Evolutionary conservation across 1,284 basidiomycete species (phyloP).

Genomic region (Ganoderma sp.): DNA sequence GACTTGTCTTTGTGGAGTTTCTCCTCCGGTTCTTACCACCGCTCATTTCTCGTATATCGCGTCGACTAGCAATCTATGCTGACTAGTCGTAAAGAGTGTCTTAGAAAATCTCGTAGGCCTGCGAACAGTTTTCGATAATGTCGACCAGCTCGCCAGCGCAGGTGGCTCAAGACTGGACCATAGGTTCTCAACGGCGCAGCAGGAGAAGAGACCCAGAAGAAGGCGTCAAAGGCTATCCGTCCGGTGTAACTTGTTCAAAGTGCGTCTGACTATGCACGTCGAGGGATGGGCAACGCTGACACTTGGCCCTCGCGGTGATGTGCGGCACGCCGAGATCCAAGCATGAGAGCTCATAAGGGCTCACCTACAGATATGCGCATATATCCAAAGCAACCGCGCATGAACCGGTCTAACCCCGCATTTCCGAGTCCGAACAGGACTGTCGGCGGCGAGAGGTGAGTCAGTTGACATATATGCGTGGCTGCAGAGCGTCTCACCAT

Average conservation of each 20-base stretch:
- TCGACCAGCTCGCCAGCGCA: background rate
- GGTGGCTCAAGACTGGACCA: background rate
- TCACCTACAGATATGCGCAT: background rate
- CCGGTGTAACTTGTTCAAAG: background rate
- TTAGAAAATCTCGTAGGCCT: background rate
- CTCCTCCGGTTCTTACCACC: no score
- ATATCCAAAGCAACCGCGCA: background rate
- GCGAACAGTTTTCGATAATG: background rate
- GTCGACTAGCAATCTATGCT: background rate
- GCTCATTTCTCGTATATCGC: no score
- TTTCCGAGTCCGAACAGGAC: background rate
- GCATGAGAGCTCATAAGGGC: background rate
- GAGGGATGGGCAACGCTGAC: background rate
- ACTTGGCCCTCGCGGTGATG: background rate
- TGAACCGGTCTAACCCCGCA: no score
- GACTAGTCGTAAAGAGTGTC: background rate
- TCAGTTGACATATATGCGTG: background rate
- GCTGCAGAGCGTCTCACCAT: background rate
- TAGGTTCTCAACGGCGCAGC: background rate
- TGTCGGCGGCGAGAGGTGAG: background rate
- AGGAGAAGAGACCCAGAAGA: background rate
- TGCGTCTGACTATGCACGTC: background rate
- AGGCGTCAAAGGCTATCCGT: background rate
- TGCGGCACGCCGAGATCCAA: background rate
- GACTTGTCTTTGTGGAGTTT: no score